phyloP scores from a whole-genome alignment of 768 basidiomycete genomes.

The Tulasnella sp. region DNA sequence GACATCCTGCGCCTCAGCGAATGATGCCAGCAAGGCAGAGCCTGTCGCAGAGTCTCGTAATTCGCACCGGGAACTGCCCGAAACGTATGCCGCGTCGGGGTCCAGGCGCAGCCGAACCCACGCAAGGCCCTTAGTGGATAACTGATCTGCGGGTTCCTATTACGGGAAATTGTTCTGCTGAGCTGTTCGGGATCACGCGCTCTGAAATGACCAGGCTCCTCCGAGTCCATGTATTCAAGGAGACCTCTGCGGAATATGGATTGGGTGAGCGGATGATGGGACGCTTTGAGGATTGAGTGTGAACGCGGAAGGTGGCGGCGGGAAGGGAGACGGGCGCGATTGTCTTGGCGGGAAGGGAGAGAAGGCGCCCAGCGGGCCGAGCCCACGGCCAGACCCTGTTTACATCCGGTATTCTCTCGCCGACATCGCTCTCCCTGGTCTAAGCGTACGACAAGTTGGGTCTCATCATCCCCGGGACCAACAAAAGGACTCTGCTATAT shows the following conservation, averaged over 20 bases:
- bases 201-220: too few relatives aligned
- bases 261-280: not conserved
- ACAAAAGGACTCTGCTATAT: not conserved
- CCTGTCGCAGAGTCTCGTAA: conserved; percentile 2
- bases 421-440: too few relatives aligned
- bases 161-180: too few relatives aligned
- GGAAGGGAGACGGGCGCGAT: not conserved
- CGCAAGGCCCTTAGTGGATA: not conserved
- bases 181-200: too few relatives aligned
- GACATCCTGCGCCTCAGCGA: too few relatives aligned
- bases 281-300: not conserved
- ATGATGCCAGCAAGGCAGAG: not conserved
- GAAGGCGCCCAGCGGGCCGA: not conserved
- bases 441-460: too few relatives aligned
- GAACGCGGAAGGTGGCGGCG: not conserved
- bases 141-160: too few relatives aligned
- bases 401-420: too few relatives aligned
- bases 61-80: not conserved
- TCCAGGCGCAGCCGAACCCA: not conserved
- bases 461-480: not conserved
- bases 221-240: too few relatives aligned
- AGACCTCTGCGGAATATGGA: too few relatives aligned
- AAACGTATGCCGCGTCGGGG: not conserved
- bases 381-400: not conserved
- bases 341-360: not conserved